Evolutionary conservation across 192 early-diverging fungal species (phyloP), one percentile per base, ranked within the genome.

Genomic region (Umbelopsis sp.): DNA sequence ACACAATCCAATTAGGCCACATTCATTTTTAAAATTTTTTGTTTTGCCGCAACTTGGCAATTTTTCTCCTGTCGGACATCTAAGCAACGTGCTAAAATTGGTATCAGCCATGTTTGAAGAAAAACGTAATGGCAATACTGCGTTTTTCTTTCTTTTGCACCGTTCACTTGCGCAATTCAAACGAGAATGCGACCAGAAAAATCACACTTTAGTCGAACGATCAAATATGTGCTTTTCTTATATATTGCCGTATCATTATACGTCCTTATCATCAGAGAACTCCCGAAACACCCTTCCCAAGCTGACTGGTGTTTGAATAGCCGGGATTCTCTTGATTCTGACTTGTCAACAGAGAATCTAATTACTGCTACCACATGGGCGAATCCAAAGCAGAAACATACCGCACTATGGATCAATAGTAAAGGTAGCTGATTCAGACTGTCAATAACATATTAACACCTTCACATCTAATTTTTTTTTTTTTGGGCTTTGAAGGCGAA

Each of bases 401-500:
- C 56, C 14, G 77, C 77, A 44, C 47, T 43, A 34, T 73, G 70
- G 52, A 72, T 74, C 34, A 47, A 67, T 25, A 41, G 38, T 5
- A 41, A 41, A 41, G 38, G 38, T 41, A 41, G n/a, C n/a, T n/a
- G n/a, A n/a, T n/a, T n/a, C n/a, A n/a, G n/a, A n/a, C n/a, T n/a
- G n/a, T n/a, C n/a, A n/a, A n/a, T n/a, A n/a, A n/a, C n/a, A n/a
- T n/a, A n/a, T n/a, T n/a, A n/a, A n/a, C n/a, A n/a, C 36, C 8
- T 38, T 8, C 8, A 38, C 8, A 38, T 38, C 38, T 41, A 41
- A 41, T 5, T 1, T 41, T 1, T 41, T 11, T 41, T 11, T 66
- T 38, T 41, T 74, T 54, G 53, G 71, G n/a, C n/a, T n/a, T n/a
- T n/a, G n/a, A 44, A 71, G 73, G 77, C 59, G 65, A 49, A 31